Conservation (phyloP, 2,329 filamentous ascomycete species). For the Aureobasidium sp. region DNA sequence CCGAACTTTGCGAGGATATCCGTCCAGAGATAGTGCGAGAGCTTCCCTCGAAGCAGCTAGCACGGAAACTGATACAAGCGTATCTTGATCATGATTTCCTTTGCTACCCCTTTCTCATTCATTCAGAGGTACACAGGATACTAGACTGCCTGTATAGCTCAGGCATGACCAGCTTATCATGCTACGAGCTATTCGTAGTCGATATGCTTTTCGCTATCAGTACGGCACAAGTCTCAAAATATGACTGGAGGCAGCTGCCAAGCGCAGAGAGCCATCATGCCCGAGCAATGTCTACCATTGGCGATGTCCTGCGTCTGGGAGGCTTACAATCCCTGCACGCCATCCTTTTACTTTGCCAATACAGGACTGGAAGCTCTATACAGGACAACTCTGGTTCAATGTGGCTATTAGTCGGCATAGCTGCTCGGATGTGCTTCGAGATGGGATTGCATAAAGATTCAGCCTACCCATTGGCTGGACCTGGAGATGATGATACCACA, state of each 20-base stretch:
- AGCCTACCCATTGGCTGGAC: constrained; percentile 21
- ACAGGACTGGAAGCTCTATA: constrained; percentile 33
- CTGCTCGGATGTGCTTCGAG: constrained; percentile 46
- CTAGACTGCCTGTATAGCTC: constrained; percentile 26
- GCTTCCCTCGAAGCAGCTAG: constrained; percentile 29
- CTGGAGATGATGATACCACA: not conserved
- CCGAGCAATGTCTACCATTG: constrained; percentile 30
- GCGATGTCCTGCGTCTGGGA: constrained; percentile 29
- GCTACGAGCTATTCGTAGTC: constrained; percentile 32
- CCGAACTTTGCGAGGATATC: constrained; percentile 2
- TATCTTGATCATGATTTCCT: constrained; percentile 37
- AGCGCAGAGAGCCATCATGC: constrained; percentile 36
- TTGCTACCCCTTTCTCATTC: constrained; percentile 34
- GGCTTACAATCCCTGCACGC: constrained; percentile 33
- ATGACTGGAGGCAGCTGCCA: constrained; percentile 35
- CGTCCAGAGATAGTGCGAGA: constrained; percentile 11
- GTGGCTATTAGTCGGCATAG: constrained; percentile 38
- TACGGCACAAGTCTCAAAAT: constrained; percentile 35
- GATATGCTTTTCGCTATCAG: constrained; percentile 38
- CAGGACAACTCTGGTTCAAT: constrained; percentile 25
- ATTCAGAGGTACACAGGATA: constrained; percentile 21
- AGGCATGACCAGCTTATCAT: constrained; percentile 17
- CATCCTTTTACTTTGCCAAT: constrained; percentile 36
- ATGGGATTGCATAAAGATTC: constrained; percentile 35
- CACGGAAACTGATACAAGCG: constrained; percentile 30